phyloP scores from a whole-genome alignment of 768 basidiomycete genomes.

The Phaeotremella skinneri region DNA sequence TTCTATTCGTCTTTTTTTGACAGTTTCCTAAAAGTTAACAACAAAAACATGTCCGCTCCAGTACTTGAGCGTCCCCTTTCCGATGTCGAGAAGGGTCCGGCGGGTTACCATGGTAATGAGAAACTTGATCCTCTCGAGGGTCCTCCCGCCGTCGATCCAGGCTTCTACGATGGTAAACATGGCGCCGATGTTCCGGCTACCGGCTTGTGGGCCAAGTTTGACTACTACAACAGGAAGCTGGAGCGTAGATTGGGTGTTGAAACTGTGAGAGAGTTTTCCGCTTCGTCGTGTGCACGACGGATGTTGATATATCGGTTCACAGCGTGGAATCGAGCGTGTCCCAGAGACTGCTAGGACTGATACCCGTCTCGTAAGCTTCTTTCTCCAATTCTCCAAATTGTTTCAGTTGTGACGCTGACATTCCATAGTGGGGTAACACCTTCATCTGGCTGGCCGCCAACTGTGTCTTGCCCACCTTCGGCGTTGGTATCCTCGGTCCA shows the following conservation, averaged over 20 bases:
- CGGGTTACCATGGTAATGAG: not conserved
- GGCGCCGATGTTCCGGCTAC: not conserved
- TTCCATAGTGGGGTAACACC: slow-evolving; percentile 19
- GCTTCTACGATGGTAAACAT: slow-evolving; percentile 14
- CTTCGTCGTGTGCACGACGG: not conserved
- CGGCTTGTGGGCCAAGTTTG: slow-evolving; percentile 22
- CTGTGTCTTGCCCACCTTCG: slow-evolving; percentile 48
- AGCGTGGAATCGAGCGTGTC: slow-evolving; percentile 36
- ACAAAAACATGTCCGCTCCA: too few species aligned
- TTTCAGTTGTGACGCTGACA: not conserved
- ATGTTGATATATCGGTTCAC: not conserved
- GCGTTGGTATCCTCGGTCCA: slow-evolving; percentile 54
- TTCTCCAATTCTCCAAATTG: not conserved
- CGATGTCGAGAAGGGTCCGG: not conserved
- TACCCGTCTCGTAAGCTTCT: slow-evolving; percentile 16
- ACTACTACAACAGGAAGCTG: slow-evolving; percentile 19
- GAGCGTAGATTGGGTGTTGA: slow-evolving; percentile 31
- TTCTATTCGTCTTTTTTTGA: too few species aligned
- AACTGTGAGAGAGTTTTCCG: slow-evolving; percentile 18
- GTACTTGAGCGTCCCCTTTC: not conserved
- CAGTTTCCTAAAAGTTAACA: too few species aligned
- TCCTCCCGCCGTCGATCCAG: slow-evolving; percentile 13
- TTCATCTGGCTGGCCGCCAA: slow-evolving; percentile 28
- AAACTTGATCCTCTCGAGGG: slow-evolving; percentile 8
- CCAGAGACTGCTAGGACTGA: slow-evolving; percentile 23